Conservation (phyloP, 139 green algal genomes). For the Volvox reticuliferus region DNA sequence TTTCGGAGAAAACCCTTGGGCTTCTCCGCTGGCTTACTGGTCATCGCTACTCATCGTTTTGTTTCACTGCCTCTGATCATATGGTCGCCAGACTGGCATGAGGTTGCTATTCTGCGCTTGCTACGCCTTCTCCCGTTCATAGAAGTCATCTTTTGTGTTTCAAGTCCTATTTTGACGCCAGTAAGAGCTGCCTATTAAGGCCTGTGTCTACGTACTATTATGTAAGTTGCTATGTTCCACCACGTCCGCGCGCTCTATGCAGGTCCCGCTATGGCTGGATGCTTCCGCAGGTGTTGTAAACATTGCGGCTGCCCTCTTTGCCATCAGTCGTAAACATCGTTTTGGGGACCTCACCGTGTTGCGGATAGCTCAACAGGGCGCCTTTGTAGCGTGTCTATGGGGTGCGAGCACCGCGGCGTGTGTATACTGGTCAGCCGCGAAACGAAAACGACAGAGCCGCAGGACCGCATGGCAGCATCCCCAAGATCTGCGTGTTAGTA, state of each 20-base stretch:
- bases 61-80: background rate
- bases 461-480: background rate
- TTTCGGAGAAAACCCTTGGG: background rate
- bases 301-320: background rate
- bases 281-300: background rate
- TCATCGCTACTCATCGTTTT: background rate
- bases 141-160: background rate
- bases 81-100: background rate
- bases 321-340: background rate
- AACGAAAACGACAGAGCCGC: background rate
- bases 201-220: no score
- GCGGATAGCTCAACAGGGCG: background rate
- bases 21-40: background rate
- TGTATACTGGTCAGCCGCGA: background rate
- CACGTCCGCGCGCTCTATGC: background rate
- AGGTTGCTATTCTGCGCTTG: background rate
- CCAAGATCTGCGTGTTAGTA: background rate
- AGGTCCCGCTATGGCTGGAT: conserved; percentile 1
- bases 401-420: background rate
- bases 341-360: no score
- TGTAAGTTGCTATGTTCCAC: no score
- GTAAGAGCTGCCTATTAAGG: background rate
- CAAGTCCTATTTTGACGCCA: background rate
- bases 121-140: background rate
- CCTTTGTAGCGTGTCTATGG: background rate